A percentile compares a stretch with the other conserved stretches of the same genome.
Conservation (phyloP, 2,329 filamentous ascomycete genomes). For the Penicillium sp. region DNA sequence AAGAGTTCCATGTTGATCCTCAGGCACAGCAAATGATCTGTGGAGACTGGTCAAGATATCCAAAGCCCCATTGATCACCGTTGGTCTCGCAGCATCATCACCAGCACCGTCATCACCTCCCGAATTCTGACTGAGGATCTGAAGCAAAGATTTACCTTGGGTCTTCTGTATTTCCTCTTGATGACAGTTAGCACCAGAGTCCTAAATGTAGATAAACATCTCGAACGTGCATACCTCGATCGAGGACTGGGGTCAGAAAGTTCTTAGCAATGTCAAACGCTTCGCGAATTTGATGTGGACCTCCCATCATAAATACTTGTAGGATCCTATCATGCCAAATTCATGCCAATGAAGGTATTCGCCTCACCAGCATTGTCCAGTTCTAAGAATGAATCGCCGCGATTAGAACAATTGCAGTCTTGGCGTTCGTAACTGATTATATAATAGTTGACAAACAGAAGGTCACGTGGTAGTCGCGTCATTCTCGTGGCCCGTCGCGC, state of each 20-base stretch:
- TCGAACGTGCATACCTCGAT: constrained; percentile 39
- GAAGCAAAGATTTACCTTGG: constrained; percentile 35
- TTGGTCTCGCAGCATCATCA: constrained; percentile 22
- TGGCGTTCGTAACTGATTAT: constrained; percentile 2
- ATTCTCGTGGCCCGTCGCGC: constrained; percentile 19
- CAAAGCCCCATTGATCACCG: constrained; percentile 36
- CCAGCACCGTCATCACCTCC: constrained; percentile 3
- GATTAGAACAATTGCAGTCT: not conserved
- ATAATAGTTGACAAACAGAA: not conserved
- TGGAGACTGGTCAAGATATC: constrained; percentile 37
- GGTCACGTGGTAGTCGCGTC: not conserved
- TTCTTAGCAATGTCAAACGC: constrained; percentile 36
- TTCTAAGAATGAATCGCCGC: not conserved
- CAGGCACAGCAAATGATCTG: constrained; percentile 31
- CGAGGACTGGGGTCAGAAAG: constrained; percentile 41
- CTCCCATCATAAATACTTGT: constrained; percentile 28
- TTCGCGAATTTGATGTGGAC: constrained; percentile 21
- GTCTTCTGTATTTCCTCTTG: constrained; percentile 42
- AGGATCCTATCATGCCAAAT: not conserved
- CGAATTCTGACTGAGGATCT: constrained; percentile 28
- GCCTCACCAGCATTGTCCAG: not conserved
- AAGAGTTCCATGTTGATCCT: constrained; percentile 4
- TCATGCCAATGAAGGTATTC: not conserved
- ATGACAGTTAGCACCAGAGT: constrained; percentile 28
- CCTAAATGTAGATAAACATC: constrained; percentile 7